phyloP scores from a whole-genome alignment of 2,329 filamentous ascomycete species.

The Penicillium vulpinum region DNA sequence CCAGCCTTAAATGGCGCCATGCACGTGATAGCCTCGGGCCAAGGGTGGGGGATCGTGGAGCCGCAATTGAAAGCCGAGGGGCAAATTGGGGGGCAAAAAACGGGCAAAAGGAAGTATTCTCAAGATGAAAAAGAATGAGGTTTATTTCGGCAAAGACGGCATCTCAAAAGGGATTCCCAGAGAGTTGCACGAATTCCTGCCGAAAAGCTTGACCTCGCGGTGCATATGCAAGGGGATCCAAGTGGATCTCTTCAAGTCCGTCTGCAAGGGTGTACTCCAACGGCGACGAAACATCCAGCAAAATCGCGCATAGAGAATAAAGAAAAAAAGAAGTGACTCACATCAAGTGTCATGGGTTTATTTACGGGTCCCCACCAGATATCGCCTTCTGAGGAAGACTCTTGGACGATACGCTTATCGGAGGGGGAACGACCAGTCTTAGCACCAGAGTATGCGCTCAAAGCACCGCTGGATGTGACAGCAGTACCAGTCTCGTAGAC shows the following conservation, averaged over 20 bases:
- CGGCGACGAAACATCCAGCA: constrained; percentile 18
- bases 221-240: constrained; percentile 31
- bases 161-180: not conserved
- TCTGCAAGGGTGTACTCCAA: constrained; percentile 23
- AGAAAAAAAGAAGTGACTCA: constrained; percentile 56
- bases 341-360: constrained; percentile 96
- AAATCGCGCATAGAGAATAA: constrained; percentile 9
- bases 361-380: constrained; percentile 99
- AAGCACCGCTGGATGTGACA: constrained; percentile 90
- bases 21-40: constrained; percentile 21
- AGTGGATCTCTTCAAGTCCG: constrained; percentile 18
- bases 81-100: constrained; percentile 6
- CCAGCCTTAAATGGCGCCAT: constrained; percentile 32
- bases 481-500: constrained; percentile 97
- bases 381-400: constrained; percentile 82
- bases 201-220: constrained; percentile 27
- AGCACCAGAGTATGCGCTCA: constrained; percentile 95
- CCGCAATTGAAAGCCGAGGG: not conserved
- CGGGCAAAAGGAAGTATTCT: not conserved
- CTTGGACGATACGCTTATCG: constrained; percentile 97
- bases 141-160: not conserved
- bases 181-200: constrained; percentile 15
- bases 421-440: constrained; percentile 97
- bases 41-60: constrained; percentile 13
- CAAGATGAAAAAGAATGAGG: not conserved